Conservation (phyloP, 108 stramenopile genomes). For the Poteriospumella lacustris region DNA sequence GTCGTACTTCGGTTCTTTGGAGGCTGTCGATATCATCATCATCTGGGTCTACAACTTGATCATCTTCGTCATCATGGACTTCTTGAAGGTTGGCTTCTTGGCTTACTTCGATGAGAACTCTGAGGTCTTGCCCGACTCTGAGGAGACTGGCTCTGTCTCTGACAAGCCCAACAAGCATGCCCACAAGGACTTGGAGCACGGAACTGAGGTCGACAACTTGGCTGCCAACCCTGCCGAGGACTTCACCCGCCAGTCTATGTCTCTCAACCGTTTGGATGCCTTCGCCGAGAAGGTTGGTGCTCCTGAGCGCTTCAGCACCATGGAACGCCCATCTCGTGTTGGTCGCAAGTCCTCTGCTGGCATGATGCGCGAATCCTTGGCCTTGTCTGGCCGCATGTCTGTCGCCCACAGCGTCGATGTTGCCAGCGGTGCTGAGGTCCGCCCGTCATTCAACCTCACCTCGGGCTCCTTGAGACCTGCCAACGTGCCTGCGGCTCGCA, state of each 20-base stretch:
- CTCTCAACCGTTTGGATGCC: background rate
- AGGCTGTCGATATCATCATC: background rate
- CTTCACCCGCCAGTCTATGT: background rate
- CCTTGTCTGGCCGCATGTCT: background rate
- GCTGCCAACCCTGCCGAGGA: background rate
- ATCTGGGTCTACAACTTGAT: constrained; percentile 15
- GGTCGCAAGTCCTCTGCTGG: background rate
- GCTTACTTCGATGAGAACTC: background rate
- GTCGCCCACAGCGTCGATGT: background rate
- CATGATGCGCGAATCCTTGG: background rate
- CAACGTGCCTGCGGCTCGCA: background rate
- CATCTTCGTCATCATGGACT: constrained; percentile 6
- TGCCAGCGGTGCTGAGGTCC: background rate
- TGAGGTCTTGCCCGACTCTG: constrained; percentile 15
- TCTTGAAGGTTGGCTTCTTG: background rate
- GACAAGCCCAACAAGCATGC: constrained; percentile 1
- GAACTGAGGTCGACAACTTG: background rate
- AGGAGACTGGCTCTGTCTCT: constrained; percentile 12
- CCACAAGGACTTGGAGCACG: background rate
- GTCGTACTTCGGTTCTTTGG: background rate
- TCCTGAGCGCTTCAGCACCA: background rate
- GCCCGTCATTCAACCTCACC: background rate
- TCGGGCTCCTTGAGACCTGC: background rate
- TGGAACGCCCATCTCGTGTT: background rate
- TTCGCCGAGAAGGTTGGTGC: background rate